Evolutionary conservation across 495 filamentous ascomycete species (phyloP).

Genomic region (Apodospora peruviana): DNA sequence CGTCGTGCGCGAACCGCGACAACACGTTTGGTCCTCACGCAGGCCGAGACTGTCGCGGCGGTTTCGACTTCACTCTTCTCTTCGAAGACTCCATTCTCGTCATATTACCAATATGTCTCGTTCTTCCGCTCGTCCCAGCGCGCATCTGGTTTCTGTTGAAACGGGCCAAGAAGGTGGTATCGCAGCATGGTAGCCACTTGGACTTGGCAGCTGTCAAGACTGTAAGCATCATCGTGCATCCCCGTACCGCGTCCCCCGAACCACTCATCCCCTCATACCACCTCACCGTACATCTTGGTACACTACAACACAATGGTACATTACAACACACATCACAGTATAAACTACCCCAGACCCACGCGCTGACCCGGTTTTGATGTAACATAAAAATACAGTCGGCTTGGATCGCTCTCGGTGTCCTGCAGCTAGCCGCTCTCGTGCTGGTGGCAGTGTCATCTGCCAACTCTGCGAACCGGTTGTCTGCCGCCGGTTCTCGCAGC

Average conservation of each 20-base stretch:
- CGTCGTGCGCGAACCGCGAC: conserved; percentile 6
- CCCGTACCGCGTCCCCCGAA: background rate
- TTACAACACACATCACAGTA: background rate
- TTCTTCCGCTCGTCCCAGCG: conserved; percentile 42
- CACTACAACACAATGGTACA: no score
- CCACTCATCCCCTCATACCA: background rate
- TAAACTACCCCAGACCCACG: background rate
- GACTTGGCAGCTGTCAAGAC: conserved; percentile 14
- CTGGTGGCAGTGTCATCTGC: no score
- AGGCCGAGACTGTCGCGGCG: conserved; percentile 23
- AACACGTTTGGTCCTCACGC: conserved; percentile 25
- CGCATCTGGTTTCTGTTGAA: conserved; percentile 43
- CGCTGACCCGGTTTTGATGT: background rate
- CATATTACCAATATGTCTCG: conserved; percentile 37
- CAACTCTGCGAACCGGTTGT: no score
- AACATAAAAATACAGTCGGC: conserved; percentile 25
- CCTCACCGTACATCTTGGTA: no score
- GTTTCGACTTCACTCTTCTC: conserved; percentile 53
- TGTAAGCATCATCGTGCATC: conserved; percentile 9
- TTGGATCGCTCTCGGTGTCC: conserved; percentile 37
- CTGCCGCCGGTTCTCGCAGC: no score
- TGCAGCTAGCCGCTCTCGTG: conserved; percentile 42
- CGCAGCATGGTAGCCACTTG: conserved; percentile 1
- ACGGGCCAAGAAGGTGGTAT: conserved; percentile 12
- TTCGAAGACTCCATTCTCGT: conserved; percentile 54